Percentiles rank a stretch among this genome's conserved stretches.
Conservation (phyloP, 192 early-diverging fungal species). For the Rhizophagus prolifer region DNA sequence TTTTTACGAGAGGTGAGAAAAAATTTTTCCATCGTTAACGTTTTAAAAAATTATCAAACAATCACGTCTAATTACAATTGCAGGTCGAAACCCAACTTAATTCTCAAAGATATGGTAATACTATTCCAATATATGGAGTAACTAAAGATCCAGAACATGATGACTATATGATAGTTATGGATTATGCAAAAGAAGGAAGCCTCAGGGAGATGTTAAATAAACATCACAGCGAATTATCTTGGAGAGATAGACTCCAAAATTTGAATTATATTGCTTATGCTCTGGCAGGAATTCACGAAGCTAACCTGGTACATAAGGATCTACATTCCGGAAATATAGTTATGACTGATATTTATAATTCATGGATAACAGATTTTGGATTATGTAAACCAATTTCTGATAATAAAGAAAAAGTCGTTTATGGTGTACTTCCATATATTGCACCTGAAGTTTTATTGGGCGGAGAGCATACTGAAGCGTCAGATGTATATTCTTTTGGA, state of each 20-base stretch:
- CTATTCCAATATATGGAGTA: constrained; percentile 30
- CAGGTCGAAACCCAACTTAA: background rate
- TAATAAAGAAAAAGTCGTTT: background rate
- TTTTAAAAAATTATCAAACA: too few species aligned
- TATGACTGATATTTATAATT: constrained; percentile 20
- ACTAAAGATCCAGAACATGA: constrained; percentile 38
- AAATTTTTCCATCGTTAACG: background rate
- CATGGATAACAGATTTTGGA: constrained; percentile 36
- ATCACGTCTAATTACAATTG: background rate
- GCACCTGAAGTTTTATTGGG: constrained; percentile 34
- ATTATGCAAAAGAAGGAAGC: constrained; percentile 30
- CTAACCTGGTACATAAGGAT: constrained; percentile 42
- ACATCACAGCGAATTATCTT: background rate
- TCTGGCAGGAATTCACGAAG: constrained; percentile 36
- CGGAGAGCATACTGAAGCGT: background rate
- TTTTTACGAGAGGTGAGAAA: background rate
- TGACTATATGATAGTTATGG: constrained; percentile 44
- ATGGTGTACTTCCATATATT: constrained; percentile 38
- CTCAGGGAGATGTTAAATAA: background rate
- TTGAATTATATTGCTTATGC: constrained; percentile 33
- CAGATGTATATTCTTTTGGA: constrained; percentile 45
- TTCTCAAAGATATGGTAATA: background rate
- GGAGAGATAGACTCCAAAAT: background rate
- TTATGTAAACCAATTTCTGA: constrained; percentile 22
- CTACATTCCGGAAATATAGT: constrained; percentile 46